These are phyloP conservation scores for Trypanosoma scelopori DNA, from an alignment of 208 protist species.

Conservation along the genomic window DNA sequence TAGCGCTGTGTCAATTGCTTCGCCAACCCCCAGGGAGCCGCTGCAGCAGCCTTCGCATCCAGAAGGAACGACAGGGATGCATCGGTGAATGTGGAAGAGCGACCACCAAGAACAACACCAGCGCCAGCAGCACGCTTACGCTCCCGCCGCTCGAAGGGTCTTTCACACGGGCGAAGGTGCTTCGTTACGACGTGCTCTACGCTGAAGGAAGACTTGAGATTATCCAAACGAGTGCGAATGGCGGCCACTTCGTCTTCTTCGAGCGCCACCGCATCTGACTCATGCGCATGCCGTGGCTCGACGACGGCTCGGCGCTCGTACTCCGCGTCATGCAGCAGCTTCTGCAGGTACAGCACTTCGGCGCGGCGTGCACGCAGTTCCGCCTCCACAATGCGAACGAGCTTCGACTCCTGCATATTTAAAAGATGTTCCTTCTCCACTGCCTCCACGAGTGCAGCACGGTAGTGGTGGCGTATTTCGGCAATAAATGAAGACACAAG, in stretches of 20 bases:
- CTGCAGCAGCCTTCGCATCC: conserved; percentile 27
- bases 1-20: conserved; percentile 42
- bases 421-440: conserved; percentile 37
- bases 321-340: conserved; percentile 12
- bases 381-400: conserved; percentile 39
- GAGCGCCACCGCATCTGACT: neutral
- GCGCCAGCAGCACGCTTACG: neutral
- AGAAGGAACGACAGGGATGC: conserved; percentile 24
- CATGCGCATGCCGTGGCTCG: neutral
- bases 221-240: conserved; percentile 13
- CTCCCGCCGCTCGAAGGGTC: conserved; percentile 5
- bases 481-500: conserved; percentile 45
- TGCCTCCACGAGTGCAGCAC: conserved; percentile 39
- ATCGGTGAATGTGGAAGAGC: conserved; percentile 13
- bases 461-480: conserved; percentile 60
- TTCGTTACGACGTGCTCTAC: conserved; percentile 14
- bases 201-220: conserved; percentile 12
- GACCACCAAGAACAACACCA: neutral
- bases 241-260: conserved; percentile 1
- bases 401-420: conserved; percentile 42
- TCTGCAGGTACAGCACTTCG: conserved; percentile 18
- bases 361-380: conserved; percentile 10
- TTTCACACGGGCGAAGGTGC: conserved; percentile 4
- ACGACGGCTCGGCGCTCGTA: neutral
- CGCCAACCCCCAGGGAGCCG: conserved; percentile 40